These are phyloP conservation scores for Suhomyces vadensis DNA, from an alignment of 805 yeast genomes.

Conservation along the genomic window DNA sequence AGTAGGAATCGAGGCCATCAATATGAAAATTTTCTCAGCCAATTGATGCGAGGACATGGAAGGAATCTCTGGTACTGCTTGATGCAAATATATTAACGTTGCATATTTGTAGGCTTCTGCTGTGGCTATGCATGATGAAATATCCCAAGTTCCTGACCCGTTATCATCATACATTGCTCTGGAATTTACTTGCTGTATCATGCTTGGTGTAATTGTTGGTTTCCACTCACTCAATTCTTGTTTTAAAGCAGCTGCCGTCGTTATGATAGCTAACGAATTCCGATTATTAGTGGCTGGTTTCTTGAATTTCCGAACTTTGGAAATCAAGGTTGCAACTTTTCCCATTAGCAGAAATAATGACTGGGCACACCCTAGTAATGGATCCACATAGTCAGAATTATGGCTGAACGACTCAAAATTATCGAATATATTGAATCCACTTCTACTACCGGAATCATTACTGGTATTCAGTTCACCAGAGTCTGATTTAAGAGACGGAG, in stretches of 20 bases:
- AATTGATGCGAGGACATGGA: conserved; percentile 52
- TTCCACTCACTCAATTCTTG: conserved; percentile 57
- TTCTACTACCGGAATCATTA: conserved; percentile 5
- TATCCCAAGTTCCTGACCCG: conserved; percentile 44
- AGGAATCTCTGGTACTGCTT: conserved; percentile 71
- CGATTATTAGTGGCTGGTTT: conserved; percentile 14
- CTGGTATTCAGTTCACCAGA: conserved; percentile 25
- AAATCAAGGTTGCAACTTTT: conserved; percentile 56
- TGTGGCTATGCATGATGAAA: conserved; percentile 61
- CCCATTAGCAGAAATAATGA: conserved; percentile 65
- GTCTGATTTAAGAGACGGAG: conserved; percentile 22
- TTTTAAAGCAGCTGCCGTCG: conserved; percentile 56
- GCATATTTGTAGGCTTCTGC: conserved; percentile 70
- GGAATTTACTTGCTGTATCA: conserved; percentile 40
- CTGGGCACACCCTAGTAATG: conserved; percentile 67
- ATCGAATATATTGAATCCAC: conserved; percentile 35
- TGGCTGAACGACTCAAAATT: conserved; percentile 40
- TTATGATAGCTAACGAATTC: conserved; percentile 49
- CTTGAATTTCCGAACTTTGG: conserved; percentile 43
- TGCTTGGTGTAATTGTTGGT: conserved; percentile 45
- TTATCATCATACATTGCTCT: conserved; percentile 17
- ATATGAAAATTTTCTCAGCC: conserved; percentile 60
- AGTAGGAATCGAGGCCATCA: conserved; percentile 63
- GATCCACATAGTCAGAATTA: conserved; percentile 52
- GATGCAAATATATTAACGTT: conserved; percentile 59